Conservation (phyloP, 768 basidiomycete species). For the Tricholoma hemisulphureum region DNA sequence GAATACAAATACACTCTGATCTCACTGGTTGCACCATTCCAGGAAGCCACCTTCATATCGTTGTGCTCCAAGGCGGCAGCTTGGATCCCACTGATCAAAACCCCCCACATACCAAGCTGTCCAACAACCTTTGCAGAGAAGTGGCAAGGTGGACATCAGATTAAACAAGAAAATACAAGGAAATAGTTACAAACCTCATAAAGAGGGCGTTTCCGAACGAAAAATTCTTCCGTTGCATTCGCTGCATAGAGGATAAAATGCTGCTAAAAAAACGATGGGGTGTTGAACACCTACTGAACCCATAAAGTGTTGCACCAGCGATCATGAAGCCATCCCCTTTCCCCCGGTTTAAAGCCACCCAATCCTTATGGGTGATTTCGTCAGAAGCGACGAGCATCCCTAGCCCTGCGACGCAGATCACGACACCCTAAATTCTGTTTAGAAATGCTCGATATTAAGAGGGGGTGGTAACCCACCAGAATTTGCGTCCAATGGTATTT, state of each 20-base stretch:
- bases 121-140: conserved; percentile 63
- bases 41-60: conserved; percentile 61
- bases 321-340: conserved; percentile 89
- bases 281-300: conserved; percentile 61
- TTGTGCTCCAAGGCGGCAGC: conserved; percentile 72
- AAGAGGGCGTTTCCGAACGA: conserved; percentile 74
- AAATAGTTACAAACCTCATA: conserved; percentile 55
- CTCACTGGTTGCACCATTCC: conserved; percentile 72
- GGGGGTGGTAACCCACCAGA: conserved; percentile 42
- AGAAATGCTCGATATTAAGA: neutral
- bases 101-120: conserved; percentile 83
- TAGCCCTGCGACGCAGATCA: conserved; percentile 72
- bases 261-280: no score
- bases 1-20: neutral
- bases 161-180: neutral
- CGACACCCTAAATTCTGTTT: conserved; percentile 50
- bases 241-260: conserved; percentile 40
- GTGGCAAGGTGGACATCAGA: neutral
- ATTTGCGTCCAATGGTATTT: conserved; percentile 84
- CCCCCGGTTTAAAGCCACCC: conserved; percentile 57
- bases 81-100: conserved; percentile 76
- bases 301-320: conserved; percentile 80
- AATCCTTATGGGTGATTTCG: conserved; percentile 74
- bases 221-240: conserved; percentile 86
- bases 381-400: conserved; percentile 81